Evolutionary conservation across 768 basidiomycete species (phyloP).

Genomic region (Harrya chromipes): DNA sequence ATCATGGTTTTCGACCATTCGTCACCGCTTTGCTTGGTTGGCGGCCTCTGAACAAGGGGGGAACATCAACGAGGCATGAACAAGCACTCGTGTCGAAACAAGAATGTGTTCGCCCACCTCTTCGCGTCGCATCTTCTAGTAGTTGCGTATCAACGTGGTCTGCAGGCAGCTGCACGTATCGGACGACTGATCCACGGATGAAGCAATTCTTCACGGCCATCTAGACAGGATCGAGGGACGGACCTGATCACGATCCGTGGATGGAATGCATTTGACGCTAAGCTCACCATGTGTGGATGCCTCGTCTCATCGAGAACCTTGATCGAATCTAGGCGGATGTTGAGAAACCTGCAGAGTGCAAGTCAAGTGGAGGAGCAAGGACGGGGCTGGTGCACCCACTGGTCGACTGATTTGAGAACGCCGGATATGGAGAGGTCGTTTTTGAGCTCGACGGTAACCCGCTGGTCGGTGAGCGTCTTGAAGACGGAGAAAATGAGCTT

Average conservation of each 20-base stretch:
- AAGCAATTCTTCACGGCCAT: slow-evolving; percentile 99
- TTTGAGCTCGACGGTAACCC: slow-evolving; percentile 96
- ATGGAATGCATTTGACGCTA: background rate
- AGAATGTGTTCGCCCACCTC: slow-evolving; percentile 55
- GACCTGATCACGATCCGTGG: background rate
- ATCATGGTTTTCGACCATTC: too few relatives aligned
- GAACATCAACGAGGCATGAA: slow-evolving; percentile 2
- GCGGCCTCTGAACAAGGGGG: slow-evolving; percentile 35
- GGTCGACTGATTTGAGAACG: slow-evolving; percentile 95
- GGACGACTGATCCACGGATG: slow-evolving; percentile 96
- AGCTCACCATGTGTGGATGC: slow-evolving; percentile 93
- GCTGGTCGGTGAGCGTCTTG: slow-evolving; percentile 97
- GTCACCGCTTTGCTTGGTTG: slow-evolving; percentile 40
- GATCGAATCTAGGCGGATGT: slow-evolving; percentile 94
- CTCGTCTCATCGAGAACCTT: slow-evolving; percentile 87
- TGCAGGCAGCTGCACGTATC: slow-evolving; percentile 93
- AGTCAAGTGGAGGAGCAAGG: background rate
- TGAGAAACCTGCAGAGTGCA: slow-evolving; percentile 65
- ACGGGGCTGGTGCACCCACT: slow-evolving; percentile 51
- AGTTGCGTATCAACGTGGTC: slow-evolving; percentile 94
- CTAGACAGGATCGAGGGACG: slow-evolving; percentile 38
- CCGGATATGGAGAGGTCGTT: slow-evolving; percentile 98
- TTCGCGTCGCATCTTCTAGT: slow-evolving; percentile 92
- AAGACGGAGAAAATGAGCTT: slow-evolving; percentile 95
- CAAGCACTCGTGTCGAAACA: background rate